Evolutionary conservation across 305 asterid genomes (phyloP).

Genomic region (Solanum hybrid): DNA sequence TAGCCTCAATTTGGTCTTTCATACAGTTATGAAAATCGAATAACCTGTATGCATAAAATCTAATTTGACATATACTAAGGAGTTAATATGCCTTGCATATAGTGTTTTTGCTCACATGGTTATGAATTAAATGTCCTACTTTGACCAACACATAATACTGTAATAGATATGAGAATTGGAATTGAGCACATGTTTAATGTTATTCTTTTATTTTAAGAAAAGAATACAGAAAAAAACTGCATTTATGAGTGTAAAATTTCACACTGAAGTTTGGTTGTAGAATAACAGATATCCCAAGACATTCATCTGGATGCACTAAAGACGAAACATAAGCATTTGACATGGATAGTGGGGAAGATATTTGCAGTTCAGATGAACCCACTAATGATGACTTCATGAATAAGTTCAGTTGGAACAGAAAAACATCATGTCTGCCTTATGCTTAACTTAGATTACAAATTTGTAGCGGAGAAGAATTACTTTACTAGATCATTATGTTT

Average conservation of each 20-base stretch:
- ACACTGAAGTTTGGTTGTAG: neutral
- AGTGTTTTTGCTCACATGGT: neutral
- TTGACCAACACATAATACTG: neutral
- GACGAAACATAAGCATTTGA: neutral
- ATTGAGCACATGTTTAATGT: neutral
- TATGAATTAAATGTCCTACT: neutral
- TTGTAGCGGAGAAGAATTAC: neutral
- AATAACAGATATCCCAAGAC: neutral
- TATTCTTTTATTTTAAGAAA: neutral
- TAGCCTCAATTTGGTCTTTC: neutral
- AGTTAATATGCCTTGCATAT: neutral
- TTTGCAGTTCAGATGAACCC: neutral
- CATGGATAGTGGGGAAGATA: neutral
- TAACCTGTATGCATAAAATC: neutral
- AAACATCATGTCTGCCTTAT: neutral
- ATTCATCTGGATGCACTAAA: neutral
- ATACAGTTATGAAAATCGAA: neutral
- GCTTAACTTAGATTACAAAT: neutral
- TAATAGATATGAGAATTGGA: neutral
- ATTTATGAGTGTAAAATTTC: neutral
- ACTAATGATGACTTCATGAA: neutral
- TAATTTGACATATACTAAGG: neutral
- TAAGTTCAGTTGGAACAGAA: neutral
- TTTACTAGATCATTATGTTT: neutral
- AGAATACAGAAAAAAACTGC: neutral